phyloP scores from a whole-genome alignment of 2,329 filamentous ascomycete species.

The Ophiostoma himal-ulmi region DNA sequence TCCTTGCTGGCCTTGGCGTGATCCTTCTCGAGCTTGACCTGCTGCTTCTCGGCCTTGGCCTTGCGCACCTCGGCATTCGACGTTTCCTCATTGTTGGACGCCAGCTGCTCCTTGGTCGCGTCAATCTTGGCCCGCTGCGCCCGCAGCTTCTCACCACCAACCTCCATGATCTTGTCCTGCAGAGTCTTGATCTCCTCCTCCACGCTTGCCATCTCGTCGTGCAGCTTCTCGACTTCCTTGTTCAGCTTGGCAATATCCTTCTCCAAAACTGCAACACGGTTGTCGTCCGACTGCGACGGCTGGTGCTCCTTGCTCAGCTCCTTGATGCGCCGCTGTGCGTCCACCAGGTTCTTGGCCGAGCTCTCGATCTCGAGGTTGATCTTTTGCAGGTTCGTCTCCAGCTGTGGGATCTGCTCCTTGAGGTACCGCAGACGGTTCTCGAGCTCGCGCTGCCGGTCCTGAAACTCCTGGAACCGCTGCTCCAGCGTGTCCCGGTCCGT shows the following conservation, averaged over 20 bases:
- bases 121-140: constrained; percentile 89
- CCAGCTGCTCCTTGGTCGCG: constrained; percentile 77
- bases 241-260: constrained; percentile 71
- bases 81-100: constrained; percentile 70
- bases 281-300: constrained; percentile 73
- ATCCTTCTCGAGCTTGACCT: constrained; percentile 78
- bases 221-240: constrained; percentile 72
- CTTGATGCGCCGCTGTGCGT: constrained; percentile 77
- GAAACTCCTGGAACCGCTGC: constrained; percentile 73
- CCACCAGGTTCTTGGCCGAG: constrained; percentile 72
- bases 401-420: constrained; percentile 69
- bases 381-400: constrained; percentile 91
- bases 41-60: constrained; percentile 91
- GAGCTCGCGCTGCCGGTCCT: constrained; percentile 74
- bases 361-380: constrained; percentile 83
- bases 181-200: constrained; percentile 89
- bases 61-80: constrained; percentile 82
- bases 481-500: constrained; percentile 80
- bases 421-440: constrained; percentile 68
- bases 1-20: constrained; percentile 73
- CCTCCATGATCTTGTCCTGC: constrained; percentile 97
- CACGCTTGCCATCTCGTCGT: constrained; percentile 76
- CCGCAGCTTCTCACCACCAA: constrained; percentile 87
- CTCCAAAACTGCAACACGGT: constrained; percentile 63
- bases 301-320: constrained; percentile 63